Evolutionary conservation across 306 rosid species (phyloP).

Genomic region (peach (Prunus persica)): Prunus_persica_NCBIv2 NC_034009.1:35971501-35972000

Average conservation of each 20-base stretch:
- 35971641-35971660: conserved; percentile 39
- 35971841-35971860: conserved; percentile 35
- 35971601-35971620: conserved; percentile 62
- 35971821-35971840: conserved; percentile 40
- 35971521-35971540: conserved; percentile 85
- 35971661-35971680: conserved; percentile 38
- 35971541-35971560: conserved; percentile 99
- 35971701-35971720: conserved; percentile 36
- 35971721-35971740: conserved; percentile 37
- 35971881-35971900: conserved; percentile 50
- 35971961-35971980: conserved; percentile 85
- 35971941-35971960: conserved; percentile 84
- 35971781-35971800: conserved; percentile 35
- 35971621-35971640: conserved; percentile 59
- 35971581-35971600: conserved; percentile 85
- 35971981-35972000: conserved; percentile 83
- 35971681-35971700: conserved; percentile 33
- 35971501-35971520: conserved; percentile 33
- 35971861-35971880: conserved; percentile 43
- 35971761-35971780: conserved; percentile 39
- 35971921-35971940: conserved; percentile 81
- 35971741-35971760: conserved; percentile 45
- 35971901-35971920: conserved; percentile 79
- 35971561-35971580: conserved; percentile 92
- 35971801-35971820: conserved; percentile 39